A percentile compares a stretch with the other conserved stretches of the same genome.
phyloP scores from a whole-genome alignment of 495 filamentous ascomycete genomes.

The Immersiella caudata region DNA sequence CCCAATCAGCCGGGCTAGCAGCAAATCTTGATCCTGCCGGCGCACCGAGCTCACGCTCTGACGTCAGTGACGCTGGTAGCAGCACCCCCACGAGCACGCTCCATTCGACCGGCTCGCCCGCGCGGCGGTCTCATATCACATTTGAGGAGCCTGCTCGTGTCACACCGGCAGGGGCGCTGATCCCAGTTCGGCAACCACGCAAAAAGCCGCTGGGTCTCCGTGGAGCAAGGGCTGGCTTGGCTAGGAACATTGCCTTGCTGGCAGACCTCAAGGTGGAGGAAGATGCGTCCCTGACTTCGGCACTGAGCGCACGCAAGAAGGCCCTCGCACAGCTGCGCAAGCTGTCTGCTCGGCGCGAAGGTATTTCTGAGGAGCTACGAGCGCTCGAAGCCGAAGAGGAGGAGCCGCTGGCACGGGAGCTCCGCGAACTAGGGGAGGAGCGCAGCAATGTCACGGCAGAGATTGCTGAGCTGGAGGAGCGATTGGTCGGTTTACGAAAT shows the following conservation, averaged over 20 bases:
- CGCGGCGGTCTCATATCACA: slow-evolving; percentile 29
- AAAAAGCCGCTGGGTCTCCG: slow-evolving; percentile 60
- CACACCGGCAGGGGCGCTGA: slow-evolving; percentile 42
- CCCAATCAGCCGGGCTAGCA: slow-evolving; percentile 74
- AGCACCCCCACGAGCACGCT: slow-evolving; percentile 39
- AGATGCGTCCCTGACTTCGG: slow-evolving; percentile 58
- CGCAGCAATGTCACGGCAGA: slow-evolving; percentile 57
- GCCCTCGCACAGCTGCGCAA: slow-evolving; percentile 63
- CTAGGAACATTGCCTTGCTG: slow-evolving; percentile 70
- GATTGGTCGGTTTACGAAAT: slow-evolving; percentile 68
- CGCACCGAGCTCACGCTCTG: slow-evolving; percentile 12
- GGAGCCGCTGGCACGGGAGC: slow-evolving; percentile 58
- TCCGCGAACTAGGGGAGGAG: slow-evolving; percentile 57
- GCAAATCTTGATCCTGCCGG: slow-evolving; percentile 32
- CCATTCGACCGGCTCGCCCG: slow-evolving; percentile 9
- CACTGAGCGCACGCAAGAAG: slow-evolving; percentile 59
- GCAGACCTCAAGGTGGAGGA: slow-evolving; percentile 74
- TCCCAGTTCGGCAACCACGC: slow-evolving; percentile 66
- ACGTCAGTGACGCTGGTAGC: slow-evolving; percentile 40
- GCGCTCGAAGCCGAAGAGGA: slow-evolving; percentile 44
- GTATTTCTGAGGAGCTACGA: slow-evolving; percentile 45
- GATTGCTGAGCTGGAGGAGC: slow-evolving; percentile 61
- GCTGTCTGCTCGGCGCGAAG: slow-evolving; percentile 58
- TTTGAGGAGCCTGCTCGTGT: slow-evolving; percentile 32
- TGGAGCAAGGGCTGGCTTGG: slow-evolving; percentile 71